Base-by-base conservation (phyloP, 129 eudicot genomes). In the Artemisia annua region DNA sequence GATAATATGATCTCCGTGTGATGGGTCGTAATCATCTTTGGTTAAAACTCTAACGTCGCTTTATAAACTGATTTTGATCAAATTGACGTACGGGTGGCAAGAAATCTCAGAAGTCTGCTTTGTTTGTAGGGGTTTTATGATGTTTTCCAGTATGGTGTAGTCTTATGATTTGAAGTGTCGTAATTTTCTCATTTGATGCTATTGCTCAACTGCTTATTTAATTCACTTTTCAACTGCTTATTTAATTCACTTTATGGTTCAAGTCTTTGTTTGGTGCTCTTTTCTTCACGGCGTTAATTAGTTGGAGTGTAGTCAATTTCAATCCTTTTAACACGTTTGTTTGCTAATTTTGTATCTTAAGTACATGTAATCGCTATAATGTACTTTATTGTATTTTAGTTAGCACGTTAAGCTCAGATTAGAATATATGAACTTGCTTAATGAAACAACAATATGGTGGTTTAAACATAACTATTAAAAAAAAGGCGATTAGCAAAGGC, bases 351-450 rank as follows among this genome's bases (percentile, higher is more conserved):
- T 24, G 19, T 52, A 55, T 7, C 60, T 17, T 10, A 58, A 17
- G 4, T 2, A 18, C 64, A 19, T 20, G 22, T 20, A 20, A 20
- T 58, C 60, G 17, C 22, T 20, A 58, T n/a, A 10, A 4, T 58
- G 15, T 18, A 18, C 16, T 26, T 26, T 46, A 24, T 24, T 30
- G 49, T 12, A 49, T 50, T 19, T 64, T 63, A 52, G 71, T 74
- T 63, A 64, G 22, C n/a, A 4, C 9, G 71, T 63, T 74, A 63
- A 74, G 8, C 71, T 74, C 71, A 10, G 12, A 52, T 63, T 74
- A 64, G 64, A 52, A 30, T 20, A 11, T 5, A 63, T 32, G 49
- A 50, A 63, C 64, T 74, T 74, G 78, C 71, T 73, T 50, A 65
- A 63, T 63, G 49, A 28, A 17, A 16, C 39, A 73, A 73, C 11